A percentile compares a stretch with the other conserved stretches of the same genome.
These are phyloP conservation scores for Xylariaceae sp. DNA, from an alignment of 2,329 filamentous ascomycete genomes.

Conservation along the genomic window DNA sequence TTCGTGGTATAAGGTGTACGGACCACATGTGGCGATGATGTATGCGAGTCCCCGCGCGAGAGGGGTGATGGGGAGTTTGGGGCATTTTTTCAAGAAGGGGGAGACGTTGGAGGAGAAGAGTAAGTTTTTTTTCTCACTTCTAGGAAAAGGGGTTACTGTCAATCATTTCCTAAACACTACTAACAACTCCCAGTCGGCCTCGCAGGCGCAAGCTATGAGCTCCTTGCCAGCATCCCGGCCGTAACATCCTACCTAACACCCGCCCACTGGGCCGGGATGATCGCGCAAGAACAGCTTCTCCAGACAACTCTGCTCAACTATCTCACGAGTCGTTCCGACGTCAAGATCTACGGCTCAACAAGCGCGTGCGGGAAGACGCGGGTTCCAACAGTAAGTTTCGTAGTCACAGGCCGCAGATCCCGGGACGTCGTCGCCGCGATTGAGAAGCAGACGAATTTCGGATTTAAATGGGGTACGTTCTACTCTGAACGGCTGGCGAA, in stretches of 20 bases:
- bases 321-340: constrained; percentile 45
- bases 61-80: constrained; percentile 45
- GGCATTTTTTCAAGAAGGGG: constrained; percentile 55
- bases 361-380: constrained; percentile 43
- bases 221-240: constrained; percentile 54
- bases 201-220: constrained; percentile 66
- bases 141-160: too few species aligned
- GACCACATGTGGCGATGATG: constrained; percentile 66
- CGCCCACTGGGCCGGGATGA: constrained; percentile 46
- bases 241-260: constrained; percentile 58
- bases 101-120: constrained; percentile 57
- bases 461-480: constrained; percentile 63
- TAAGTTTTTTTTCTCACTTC: background rate
- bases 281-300: constrained; percentile 54
- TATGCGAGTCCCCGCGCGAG: constrained; percentile 59
- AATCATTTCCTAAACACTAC: too few species aligned
- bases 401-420: constrained; percentile 51
- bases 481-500: constrained; percentile 60
- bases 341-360: constrained; percentile 55
- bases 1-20: constrained; percentile 79
- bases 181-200: constrained; percentile 16
- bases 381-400: constrained; percentile 64
- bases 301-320: constrained; percentile 57
- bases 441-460: constrained; percentile 53
- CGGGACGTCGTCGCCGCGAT: constrained; percentile 56